Percentiles rank a stretch among this genome's conserved stretches.
These are phyloP conservation scores for Cercospora janseana DNA, from an alignment of 2,329 filamentous ascomycete genomes.

Conservation along the genomic window DNA sequence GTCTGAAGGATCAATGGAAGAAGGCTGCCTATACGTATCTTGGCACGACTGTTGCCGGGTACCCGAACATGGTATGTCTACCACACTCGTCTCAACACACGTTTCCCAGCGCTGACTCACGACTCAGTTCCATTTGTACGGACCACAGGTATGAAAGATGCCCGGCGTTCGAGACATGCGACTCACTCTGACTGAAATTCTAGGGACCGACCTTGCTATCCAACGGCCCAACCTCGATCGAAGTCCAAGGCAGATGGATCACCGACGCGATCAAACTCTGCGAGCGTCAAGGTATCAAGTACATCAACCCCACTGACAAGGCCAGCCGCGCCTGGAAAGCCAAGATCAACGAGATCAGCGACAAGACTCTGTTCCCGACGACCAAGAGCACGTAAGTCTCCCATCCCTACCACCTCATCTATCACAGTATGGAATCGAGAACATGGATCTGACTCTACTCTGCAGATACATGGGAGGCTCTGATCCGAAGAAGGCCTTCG, in stretches of 20 bases:
- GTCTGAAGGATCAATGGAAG: constrained; percentile 43
- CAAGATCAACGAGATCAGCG: constrained; percentile 31
- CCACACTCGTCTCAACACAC: background rate
- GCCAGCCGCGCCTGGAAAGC: constrained; percentile 35
- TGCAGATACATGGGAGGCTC: constrained; percentile 24
- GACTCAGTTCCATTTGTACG: constrained; percentile 36
- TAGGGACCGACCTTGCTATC: constrained; percentile 44
- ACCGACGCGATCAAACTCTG: constrained; percentile 31
- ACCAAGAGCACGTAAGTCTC: constrained; percentile 32
- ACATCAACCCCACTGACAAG: constrained; percentile 34
- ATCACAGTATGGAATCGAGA: background rate
- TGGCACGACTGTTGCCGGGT: constrained; percentile 44
- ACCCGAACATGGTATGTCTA: constrained; percentile 29
- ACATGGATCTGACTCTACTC: background rate
- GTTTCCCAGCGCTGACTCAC: too few species aligned
- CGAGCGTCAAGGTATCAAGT: constrained; percentile 31
- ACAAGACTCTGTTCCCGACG: constrained; percentile 33
- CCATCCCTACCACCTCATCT: background rate
- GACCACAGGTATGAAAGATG: too few species aligned
- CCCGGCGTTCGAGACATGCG: too few species aligned
- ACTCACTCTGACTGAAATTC: too few species aligned
- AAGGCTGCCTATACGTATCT: constrained; percentile 43
- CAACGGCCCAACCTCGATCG: constrained; percentile 44
- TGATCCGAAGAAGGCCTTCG: constrained; percentile 31
- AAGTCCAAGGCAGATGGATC: constrained; percentile 44